Percentiles rank a stretch among this genome's conserved stretches.
phyloP scores from a whole-genome alignment of 2,329 filamentous ascomycete genomes.

The Xylariales sp. region DNA sequence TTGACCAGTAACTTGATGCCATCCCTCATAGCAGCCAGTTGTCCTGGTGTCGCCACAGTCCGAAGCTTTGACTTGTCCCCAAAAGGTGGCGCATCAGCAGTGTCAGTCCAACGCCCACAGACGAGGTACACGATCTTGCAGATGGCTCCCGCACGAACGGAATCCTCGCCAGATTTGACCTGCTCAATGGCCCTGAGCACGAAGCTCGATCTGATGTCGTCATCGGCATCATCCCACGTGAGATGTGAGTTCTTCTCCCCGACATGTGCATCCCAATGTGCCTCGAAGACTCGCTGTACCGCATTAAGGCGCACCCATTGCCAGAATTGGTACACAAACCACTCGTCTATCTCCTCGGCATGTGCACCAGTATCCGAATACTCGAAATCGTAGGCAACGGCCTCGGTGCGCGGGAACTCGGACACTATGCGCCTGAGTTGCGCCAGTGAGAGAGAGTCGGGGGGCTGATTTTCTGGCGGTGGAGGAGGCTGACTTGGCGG shows the following conservation, averaged over 20 bases:
- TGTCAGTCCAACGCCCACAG: conserved; percentile 66
- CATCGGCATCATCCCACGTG: conserved; percentile 63
- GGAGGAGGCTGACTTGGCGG: conserved; percentile 24
- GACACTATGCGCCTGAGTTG: conserved; percentile 70
- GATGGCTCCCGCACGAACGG: conserved; percentile 47
- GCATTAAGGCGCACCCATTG: conserved; percentile 76
- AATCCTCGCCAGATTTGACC: conserved; percentile 40
- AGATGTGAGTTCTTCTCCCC: conserved; percentile 36
- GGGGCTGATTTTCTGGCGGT: conserved; percentile 32
- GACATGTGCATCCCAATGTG: conserved; percentile 61
- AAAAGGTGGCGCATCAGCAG: conserved; percentile 43
- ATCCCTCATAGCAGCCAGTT: conserved; percentile 55
- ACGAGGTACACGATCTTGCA: conserved; percentile 57
- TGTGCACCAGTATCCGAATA: conserved; percentile 71
- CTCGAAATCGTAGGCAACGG: conserved; percentile 77
- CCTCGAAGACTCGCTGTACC: conserved; percentile 72
- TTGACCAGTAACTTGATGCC: conserved; percentile 48
- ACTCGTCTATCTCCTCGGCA: conserved; percentile 90
- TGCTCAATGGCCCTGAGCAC: conserved; percentile 47
- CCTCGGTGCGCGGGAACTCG: conserved; percentile 66
- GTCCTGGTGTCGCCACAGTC: conserved; percentile 46
- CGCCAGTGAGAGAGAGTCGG: conserved; percentile 69
- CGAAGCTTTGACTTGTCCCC: conserved; percentile 40
- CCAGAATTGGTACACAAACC: conserved; percentile 89
- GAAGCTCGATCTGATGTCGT: conserved; percentile 53